Percentiles rank a stretch among this genome's conserved stretches.
Conservation (phyloP, 148 eudicot genomes). For the Cornus kousa region DNA sequence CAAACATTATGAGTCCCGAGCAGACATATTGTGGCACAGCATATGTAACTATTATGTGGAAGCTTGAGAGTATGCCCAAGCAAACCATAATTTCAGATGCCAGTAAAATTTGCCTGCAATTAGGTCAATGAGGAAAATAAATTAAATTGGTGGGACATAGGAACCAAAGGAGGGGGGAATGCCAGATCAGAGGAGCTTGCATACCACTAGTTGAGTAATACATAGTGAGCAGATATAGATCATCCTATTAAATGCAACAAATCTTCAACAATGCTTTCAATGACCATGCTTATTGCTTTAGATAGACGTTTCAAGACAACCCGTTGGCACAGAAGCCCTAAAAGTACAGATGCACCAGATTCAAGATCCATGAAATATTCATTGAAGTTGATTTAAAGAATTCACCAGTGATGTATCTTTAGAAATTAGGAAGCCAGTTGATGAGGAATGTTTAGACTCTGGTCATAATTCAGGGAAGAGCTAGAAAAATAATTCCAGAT, state of each 20-base stretch:
- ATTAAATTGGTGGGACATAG: background rate
- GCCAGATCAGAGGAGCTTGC: background rate
- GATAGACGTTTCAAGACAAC: background rate
- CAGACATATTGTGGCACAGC: slow-evolving; percentile 71
- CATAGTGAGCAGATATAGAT: background rate
- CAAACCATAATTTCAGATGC: slow-evolving; percentile 71
- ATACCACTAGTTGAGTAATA: background rate
- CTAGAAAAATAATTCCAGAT: background rate
- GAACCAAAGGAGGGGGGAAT: background rate
- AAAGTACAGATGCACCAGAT: background rate
- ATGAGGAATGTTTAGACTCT: too few relatives aligned
- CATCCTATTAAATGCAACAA: background rate
- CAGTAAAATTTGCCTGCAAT: slow-evolving; percentile 70
- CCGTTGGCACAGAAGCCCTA: background rate
- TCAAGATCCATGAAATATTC: too few relatives aligned
- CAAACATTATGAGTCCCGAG: slow-evolving; percentile 81
- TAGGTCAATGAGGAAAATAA: background rate
- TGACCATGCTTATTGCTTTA: background rate
- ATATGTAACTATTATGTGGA: slow-evolving; percentile 48
- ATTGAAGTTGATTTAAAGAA: too few relatives aligned
- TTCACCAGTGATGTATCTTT: too few relatives aligned
- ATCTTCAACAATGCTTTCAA: background rate
- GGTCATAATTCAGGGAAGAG: too few relatives aligned
- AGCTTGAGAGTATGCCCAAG: slow-evolving; percentile 65
- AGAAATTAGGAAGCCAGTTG: too few relatives aligned